Evolutionary conservation across 441 rosid species (phyloP).

Genomic region (Arabidopsis hybrid): DNA sequence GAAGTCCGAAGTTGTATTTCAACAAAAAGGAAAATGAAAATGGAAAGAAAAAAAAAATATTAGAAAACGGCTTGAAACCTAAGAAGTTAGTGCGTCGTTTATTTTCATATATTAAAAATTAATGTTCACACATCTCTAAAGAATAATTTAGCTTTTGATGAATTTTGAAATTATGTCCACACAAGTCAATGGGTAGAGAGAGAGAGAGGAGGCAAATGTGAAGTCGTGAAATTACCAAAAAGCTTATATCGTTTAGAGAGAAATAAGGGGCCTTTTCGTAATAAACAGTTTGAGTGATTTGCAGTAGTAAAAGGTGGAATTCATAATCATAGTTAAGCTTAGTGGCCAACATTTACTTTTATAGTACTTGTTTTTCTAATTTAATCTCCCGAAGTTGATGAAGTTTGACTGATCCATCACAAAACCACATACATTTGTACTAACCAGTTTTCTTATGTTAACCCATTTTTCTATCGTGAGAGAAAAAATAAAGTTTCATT

Average conservation of each 20-base stretch:
- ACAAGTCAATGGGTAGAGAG: conserved; percentile 36
- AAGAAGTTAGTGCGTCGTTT: conserved; percentile 31
- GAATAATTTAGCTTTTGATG: conserved; percentile 31
- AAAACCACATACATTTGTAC: conserved; percentile 21
- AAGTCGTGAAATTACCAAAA: conserved; percentile 4
- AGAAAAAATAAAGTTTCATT: too few species aligned
- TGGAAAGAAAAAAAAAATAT: not conserved
- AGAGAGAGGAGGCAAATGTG: not conserved
- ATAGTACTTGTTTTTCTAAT: conserved; percentile 11
- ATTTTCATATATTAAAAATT: conserved; percentile 21
- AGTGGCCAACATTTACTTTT: conserved; percentile 70
- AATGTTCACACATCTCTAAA: conserved; percentile 40
- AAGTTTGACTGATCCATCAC: conserved; percentile 54
- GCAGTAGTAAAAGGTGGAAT: conserved; percentile 29
- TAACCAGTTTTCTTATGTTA: not conserved
- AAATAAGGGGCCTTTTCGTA: conserved; percentile 22
- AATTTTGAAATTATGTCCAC: conserved; percentile 38
- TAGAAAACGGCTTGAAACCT: conserved; percentile 34
- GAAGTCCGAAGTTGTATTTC: not conserved
- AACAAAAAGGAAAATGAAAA: conserved; percentile 23
- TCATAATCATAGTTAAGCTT: conserved; percentile 48
- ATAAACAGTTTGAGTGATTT: conserved; percentile 18
- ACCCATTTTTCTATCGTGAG: too few species aligned
- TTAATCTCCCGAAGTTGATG: conserved; percentile 56
- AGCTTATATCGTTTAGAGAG: not conserved